phyloP scores from a whole-genome alignment of 2,329 filamentous ascomycete genomes.

The Fusarium nisikadoi region DNA sequence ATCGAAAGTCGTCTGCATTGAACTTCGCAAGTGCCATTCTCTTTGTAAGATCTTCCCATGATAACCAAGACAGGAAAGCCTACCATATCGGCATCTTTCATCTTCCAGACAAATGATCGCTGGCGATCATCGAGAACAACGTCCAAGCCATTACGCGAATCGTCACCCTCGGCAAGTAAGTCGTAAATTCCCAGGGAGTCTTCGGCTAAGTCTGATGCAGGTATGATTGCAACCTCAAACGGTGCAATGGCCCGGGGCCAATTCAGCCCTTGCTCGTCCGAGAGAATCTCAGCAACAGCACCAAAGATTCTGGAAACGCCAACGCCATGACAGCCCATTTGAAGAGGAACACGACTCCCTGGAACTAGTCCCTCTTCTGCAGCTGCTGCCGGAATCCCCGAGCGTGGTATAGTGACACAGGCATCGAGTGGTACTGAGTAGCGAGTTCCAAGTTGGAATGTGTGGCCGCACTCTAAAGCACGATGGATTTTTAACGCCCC shows the following conservation, averaged over 20 bases:
- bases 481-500: slow-evolving; percentile 73
- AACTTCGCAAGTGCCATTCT: slow-evolving; percentile 73
- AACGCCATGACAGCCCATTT: slow-evolving; percentile 98
- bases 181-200: slow-evolving; percentile 73
- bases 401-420: slow-evolving; percentile 58
- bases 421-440: slow-evolving; percentile 83
- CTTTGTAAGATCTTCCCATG: slow-evolving; percentile 76
- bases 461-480: slow-evolving; percentile 92
- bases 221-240: slow-evolving; percentile 78
- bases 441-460: slow-evolving; percentile 90
- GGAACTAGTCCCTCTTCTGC: slow-evolving; percentile 27
- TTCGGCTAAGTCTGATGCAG: slow-evolving; percentile 56
- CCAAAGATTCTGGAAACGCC: slow-evolving; percentile 91
- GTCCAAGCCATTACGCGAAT: slow-evolving; percentile 59
- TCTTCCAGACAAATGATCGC: slow-evolving; percentile 80
- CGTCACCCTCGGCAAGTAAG: slow-evolving; percentile 52
- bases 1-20: slow-evolving; percentile 77
- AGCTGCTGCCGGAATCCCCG: slow-evolving; percentile 17
- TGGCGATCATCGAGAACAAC: slow-evolving; percentile 78
- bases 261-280: slow-evolving; percentile 78
- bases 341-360: slow-evolving; percentile 63
- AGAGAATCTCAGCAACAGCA: slow-evolving; percentile 80
- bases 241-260: slow-evolving; percentile 92
- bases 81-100: slow-evolving; percentile 88
- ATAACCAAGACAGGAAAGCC: slow-evolving; percentile 89